A percentile compares a stretch with the other conserved stretches of the same genome.
These are phyloP conservation scores for Amanita molliuscula DNA, from an alignment of 768 basidiomycete species.

Conservation along the genomic window DNA sequence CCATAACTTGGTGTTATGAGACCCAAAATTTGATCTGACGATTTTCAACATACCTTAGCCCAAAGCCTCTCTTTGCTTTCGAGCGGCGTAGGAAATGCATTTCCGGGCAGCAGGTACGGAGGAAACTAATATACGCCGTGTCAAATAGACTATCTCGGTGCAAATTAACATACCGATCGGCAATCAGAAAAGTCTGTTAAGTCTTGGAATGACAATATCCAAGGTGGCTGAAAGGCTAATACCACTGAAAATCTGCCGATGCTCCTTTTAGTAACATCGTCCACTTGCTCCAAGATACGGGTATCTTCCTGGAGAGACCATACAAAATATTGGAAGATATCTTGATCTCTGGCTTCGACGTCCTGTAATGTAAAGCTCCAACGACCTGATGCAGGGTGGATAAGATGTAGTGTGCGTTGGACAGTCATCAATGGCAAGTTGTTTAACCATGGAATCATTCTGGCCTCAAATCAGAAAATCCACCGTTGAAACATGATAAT, in stretches of 20 bases:
- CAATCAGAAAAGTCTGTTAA: slow-evolving; percentile 41
- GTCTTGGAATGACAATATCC: slow-evolving; percentile 44
- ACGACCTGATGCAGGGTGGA: slow-evolving; percentile 28
- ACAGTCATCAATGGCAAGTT: slow-evolving; percentile 41
- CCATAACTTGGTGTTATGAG: slow-evolving; percentile 34
- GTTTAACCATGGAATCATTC: slow-evolving; percentile 39
- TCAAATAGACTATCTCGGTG: slow-evolving; percentile 3
- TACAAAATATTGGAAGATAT: slow-evolving; percentile 34
- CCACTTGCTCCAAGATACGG: slow-evolving; percentile 1
- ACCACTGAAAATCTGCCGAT: slow-evolving; percentile 26
- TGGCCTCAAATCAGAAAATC: slow-evolving; percentile 11
- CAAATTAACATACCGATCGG: slow-evolving; percentile 21
- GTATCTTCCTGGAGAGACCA: slow-evolving; percentile 21
- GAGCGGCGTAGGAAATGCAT: slow-evolving; percentile 22
- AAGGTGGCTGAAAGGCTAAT: slow-evolving; percentile 52
- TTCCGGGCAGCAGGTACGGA: slow-evolving; percentile 21
- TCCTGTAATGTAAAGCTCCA: slow-evolving; percentile 32
- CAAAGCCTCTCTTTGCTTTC: slow-evolving; percentile 43
- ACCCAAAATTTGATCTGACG: neutral
- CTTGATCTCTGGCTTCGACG: slow-evolving; percentile 22
- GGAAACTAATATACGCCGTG: slow-evolving; percentile 26
- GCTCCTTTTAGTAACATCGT: slow-evolving; percentile 14
- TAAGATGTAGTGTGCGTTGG: slow-evolving; percentile 34
- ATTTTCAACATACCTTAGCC: slow-evolving; percentile 36
- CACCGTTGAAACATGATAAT: neutral